Evolutionary conservation across 2,329 filamentous ascomycete species (phyloP).

Genomic region (Coniella vitis): DNA sequence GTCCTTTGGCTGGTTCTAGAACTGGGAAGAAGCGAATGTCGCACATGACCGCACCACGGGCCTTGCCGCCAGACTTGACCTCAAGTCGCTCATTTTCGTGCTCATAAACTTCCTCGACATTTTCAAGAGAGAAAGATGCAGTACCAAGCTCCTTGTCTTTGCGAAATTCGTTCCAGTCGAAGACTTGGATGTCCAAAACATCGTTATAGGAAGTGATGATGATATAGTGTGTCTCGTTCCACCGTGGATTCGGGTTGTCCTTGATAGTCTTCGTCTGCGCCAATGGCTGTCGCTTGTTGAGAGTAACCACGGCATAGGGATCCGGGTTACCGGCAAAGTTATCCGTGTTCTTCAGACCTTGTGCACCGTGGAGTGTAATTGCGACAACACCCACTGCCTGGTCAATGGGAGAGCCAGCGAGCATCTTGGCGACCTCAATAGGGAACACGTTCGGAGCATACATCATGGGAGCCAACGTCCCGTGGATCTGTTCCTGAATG

Average conservation of each 20-base stretch:
- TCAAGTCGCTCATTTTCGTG: slow-evolving; percentile 83
- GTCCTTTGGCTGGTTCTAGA: slow-evolving; percentile 61
- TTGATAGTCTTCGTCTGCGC: slow-evolving; percentile 83
- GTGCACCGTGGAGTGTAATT: slow-evolving; percentile 82
- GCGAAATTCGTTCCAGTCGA: slow-evolving; percentile 90
- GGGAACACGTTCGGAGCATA: slow-evolving; percentile 97
- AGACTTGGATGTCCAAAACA: slow-evolving; percentile 74
- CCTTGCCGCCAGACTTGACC: slow-evolving; percentile 75
- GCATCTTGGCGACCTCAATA: slow-evolving; percentile 97
- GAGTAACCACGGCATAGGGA: slow-evolving; percentile 77
- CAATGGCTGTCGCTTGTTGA: slow-evolving; percentile 76
- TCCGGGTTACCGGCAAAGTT: slow-evolving; percentile 89
- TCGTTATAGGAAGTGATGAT: slow-evolving; percentile 90
- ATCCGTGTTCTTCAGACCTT: slow-evolving; percentile 90
- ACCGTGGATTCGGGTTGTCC: slow-evolving; percentile 79
- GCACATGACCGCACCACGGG: slow-evolving; percentile 69
- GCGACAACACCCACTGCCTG: slow-evolving; percentile 93
- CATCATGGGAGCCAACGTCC: slow-evolving; percentile 93
- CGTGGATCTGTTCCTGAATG: slow-evolving; percentile 94
- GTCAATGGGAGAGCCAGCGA: slow-evolving; percentile 88
- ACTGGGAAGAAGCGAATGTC: slow-evolving; percentile 97
- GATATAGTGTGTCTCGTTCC: slow-evolving; percentile 96
- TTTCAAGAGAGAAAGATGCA: slow-evolving; percentile 78
- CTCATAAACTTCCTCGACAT: slow-evolving; percentile 67
- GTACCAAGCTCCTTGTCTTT: slow-evolving; percentile 94